These are phyloP conservation scores for Cryptococcus amylolentus DNA, from an alignment of 1,284 basidiomycete species.

Conservation along the genomic window DNA sequence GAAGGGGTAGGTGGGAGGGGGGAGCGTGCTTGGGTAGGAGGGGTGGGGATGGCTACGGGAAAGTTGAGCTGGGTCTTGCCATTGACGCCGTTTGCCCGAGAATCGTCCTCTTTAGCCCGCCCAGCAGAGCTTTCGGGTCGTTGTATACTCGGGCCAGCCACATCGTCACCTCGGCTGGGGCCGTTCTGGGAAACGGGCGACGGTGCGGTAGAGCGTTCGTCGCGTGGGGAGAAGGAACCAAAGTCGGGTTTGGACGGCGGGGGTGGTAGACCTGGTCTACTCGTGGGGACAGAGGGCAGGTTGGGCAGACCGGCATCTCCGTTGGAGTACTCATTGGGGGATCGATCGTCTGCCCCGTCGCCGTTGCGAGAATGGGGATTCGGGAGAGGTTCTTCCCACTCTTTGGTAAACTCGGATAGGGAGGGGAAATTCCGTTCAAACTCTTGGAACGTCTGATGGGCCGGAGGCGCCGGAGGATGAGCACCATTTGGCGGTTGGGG, in stretches of 20 bases:
- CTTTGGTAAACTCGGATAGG: slow-evolving; percentile 43
- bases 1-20: background rate
- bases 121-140: slow-evolving; percentile 6
- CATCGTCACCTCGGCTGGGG: slow-evolving; percentile 7
- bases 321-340: background rate
- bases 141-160: too few species aligned
- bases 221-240: slow-evolving; percentile 3
- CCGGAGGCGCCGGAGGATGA: background rate
- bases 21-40: slow-evolving; percentile 2
- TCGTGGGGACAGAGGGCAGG: slow-evolving; percentile 1
- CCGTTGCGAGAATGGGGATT: background rate
- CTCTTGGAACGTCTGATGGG: slow-evolving; percentile 22
- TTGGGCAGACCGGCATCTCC: slow-evolving; percentile 17
- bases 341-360: background rate
- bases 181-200: background rate
- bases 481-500: background rate
- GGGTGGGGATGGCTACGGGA: slow-evolving; percentile 20
- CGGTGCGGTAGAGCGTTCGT: too few species aligned
- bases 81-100: background rate
- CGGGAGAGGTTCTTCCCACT: slow-evolving; percentile 23
- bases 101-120: background rate
- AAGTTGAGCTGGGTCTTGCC: slow-evolving; percentile 8
- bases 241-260: slow-evolving; percentile 21
- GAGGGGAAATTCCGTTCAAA: slow-evolving; percentile 46
- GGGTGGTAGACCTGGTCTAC: slow-evolving; percentile 19